These are phyloP conservation scores for Neurospora tetraspora DNA, from an alignment of 495 filamentous ascomycete genomes.

Conservation along the genomic window DNA sequence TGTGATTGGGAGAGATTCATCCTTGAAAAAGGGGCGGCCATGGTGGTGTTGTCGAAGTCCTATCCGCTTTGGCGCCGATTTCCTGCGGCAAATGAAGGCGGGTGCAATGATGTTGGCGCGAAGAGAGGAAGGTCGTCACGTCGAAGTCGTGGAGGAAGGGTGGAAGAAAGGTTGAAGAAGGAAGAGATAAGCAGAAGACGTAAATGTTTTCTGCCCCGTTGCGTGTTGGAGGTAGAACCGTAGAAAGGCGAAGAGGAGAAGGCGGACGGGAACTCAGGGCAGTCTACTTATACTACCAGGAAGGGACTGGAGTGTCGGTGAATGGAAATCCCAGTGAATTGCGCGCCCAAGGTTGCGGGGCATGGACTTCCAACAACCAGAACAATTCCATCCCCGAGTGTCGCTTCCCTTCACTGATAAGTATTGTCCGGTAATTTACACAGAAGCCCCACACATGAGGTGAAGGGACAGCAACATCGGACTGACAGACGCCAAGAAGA, in stretches of 20 bases:
- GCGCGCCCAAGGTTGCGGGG: not conserved
- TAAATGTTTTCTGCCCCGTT: not conserved
- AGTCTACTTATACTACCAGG: not conserved
- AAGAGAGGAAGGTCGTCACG: not conserved
- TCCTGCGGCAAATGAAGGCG: not conserved
- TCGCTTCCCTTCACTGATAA: not conserved
- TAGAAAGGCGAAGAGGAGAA: not conserved
- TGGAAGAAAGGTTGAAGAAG: not conserved
- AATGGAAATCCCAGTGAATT: not conserved
- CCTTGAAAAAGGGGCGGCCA: not conserved
- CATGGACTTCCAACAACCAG: not conserved
- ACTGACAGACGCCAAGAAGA: not conserved
- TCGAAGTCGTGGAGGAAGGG: not conserved
- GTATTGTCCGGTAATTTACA: not conserved
- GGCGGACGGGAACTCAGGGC: not conserved
- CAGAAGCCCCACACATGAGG: not conserved
- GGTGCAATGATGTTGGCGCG: not conserved
- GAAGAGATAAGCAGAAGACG: not conserved
- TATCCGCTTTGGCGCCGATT: not conserved
- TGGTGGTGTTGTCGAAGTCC: not conserved
- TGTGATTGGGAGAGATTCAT: not conserved
- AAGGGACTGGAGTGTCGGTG: not conserved
- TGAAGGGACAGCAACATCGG: not conserved
- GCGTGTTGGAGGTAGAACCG: not conserved
- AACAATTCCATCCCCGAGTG: not conserved